Conservation (phyloP, 2,329 filamentous ascomycete species). For the Neonectria coccinea region DNA sequence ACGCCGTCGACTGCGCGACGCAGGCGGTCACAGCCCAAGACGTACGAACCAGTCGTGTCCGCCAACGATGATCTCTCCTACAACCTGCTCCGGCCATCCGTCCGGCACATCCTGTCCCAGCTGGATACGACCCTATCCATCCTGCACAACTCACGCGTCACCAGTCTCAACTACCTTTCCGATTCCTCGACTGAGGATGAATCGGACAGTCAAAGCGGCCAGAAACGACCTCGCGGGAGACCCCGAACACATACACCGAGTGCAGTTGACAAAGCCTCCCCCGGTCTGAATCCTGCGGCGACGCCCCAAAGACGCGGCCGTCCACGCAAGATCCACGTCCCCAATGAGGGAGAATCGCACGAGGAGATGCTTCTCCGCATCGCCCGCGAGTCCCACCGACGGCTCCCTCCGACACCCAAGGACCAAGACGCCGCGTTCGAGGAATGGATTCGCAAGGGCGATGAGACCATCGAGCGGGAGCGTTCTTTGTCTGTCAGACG, state of each 20-base stretch:
- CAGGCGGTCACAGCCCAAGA: slow-evolving; percentile 30
- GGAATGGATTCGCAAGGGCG: slow-evolving; percentile 49
- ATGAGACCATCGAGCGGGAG: slow-evolving; percentile 42
- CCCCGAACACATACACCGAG: slow-evolving; percentile 37
- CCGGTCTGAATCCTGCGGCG: slow-evolving; percentile 21
- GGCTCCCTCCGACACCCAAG: slow-evolving; percentile 42
- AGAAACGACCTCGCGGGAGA: slow-evolving; percentile 45
- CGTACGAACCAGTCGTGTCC: slow-evolving; percentile 66
- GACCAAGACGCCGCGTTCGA: slow-evolving; percentile 51
- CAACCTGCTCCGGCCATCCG: slow-evolving; percentile 72
- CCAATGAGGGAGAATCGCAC: slow-evolving; percentile 58
- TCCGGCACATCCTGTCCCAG: slow-evolving; percentile 76
- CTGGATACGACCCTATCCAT: slow-evolving; percentile 77
- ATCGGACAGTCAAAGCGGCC: slow-evolving; percentile 46
- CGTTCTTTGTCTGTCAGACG: slow-evolving; percentile 32
- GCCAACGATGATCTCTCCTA: slow-evolving; percentile 78
- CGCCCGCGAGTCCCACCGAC: slow-evolving; percentile 56
- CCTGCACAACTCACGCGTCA: slow-evolving; percentile 74
- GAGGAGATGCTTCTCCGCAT: slow-evolving; percentile 60
- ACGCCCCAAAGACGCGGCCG: slow-evolving; percentile 50
- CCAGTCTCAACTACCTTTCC: slow-evolving; percentile 55
- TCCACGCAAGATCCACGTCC: slow-evolving; percentile 55
- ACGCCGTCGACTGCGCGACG: neutral
- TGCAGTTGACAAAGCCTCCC: slow-evolving; percentile 21
- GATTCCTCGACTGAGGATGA: slow-evolving; percentile 55